Evolutionary conservation across 2,329 filamentous ascomycete genomes (phyloP), one percentile per base, ranked within the genome.

Genomic region (Lachnellula arida): DNA sequence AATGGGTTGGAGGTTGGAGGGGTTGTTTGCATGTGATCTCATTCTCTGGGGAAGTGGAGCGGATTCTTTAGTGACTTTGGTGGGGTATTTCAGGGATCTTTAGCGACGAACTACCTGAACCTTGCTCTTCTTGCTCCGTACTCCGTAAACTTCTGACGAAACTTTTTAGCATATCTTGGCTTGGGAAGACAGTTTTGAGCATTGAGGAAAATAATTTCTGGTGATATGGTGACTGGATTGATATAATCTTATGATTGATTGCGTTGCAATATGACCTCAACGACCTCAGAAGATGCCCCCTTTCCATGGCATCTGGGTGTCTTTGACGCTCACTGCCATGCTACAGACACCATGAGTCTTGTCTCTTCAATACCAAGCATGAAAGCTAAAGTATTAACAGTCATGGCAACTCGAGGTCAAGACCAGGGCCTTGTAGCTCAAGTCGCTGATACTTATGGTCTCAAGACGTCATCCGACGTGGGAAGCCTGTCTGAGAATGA

Each of bases 281-380:
- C 48, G 15, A 22, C 32, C 15, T 9, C n/a, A n/a, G 15, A 32
- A 42, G 54, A 60, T 49, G 39, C 14, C 3, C 25, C 53, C 3
- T 85, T 86, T 63, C 88, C 88, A 12, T 91, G 88, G 88, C 78
- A 86, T 54, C 71, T 86, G 34, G 86, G 85, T 49, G 76, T 90
- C 57, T 89, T 80, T 68, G 89, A 94, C 68, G 88, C 89, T 22
- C 89, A 94, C 74, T 93, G 89, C 71, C 89, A 94, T 69, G 89
- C 89, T 4, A 93, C 89, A 28, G 89, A 93, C 70, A 89, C 85
- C 19, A 85, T 91, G 80, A 72, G 78, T 43, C 82, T 78, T 17
- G 72, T 88, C 49, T 63, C 75, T 11, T 71, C 69, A 12, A 84
- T 93, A 42, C 74, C 81, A 11, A 64, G 64, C 11, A 92, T 93